Evolutionary conservation across 495 filamentous ascomycete species (phyloP).

Genomic region (Aspergillus nanangensis): DNA sequence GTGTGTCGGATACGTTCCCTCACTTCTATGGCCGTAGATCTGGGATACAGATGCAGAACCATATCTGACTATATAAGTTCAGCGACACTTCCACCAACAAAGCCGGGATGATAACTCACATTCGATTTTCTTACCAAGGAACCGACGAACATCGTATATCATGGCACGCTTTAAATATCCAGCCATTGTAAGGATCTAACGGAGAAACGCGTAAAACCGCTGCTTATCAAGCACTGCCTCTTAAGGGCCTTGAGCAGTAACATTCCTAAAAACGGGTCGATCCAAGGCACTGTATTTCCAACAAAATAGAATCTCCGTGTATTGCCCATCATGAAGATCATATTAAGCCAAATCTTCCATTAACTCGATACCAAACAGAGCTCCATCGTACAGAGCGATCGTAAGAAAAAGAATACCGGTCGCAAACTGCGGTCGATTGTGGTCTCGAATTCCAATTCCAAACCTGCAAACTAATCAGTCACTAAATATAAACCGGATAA

Average conservation of each 20-base stretch:
- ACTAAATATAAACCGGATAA: not conserved
- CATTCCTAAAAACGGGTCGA: no score
- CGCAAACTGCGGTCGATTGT: not conserved
- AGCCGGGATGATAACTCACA: constrained; percentile 10
- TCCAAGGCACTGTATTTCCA: no score
- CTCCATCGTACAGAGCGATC: constrained; percentile 2
- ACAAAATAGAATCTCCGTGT: no score
- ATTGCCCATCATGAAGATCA: not conserved
- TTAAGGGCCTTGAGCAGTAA: no score
- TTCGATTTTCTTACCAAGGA: no score
- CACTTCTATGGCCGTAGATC: constrained; percentile 13
- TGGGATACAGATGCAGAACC: constrained; percentile 16
- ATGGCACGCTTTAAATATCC: no score
- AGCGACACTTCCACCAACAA: constrained; percentile 6
- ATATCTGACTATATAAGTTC: constrained; percentile 15
- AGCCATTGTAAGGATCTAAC: no score
- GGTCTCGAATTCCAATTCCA: not conserved
- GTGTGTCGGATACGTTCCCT: constrained; percentile 13
- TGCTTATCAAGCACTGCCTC: no score
- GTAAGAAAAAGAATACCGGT: constrained; percentile 2
- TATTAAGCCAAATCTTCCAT: constrained; percentile 2
- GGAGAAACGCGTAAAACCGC: no score
- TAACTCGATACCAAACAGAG: constrained; percentile 6
- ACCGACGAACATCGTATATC: no score
- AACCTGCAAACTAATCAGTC: not conserved